Conservation (phyloP, 129 eudicot species). For the Oenanthe sinensis region DNA sequence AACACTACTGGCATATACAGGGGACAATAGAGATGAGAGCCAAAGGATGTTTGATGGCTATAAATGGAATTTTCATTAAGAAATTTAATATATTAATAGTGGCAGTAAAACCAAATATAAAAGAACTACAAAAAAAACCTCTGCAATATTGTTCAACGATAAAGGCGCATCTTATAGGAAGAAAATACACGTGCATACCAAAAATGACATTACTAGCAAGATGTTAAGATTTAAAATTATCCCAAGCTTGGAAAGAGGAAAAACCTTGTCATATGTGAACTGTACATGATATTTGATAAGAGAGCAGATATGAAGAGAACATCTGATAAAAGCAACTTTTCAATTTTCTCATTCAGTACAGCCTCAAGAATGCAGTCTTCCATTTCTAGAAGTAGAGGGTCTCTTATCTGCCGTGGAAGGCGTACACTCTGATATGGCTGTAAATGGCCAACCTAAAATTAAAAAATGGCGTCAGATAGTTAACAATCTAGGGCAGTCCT, state of each 20-base stretch:
- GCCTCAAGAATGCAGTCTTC: slow-evolving; percentile 61
- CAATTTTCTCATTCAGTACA: slow-evolving; percentile 37
- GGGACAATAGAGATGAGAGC: neutral
- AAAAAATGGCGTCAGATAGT: slow-evolving; percentile 5
- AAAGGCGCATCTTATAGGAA: neutral
- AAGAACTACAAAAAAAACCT: neutral
- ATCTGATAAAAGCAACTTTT: slow-evolving; percentile 52
- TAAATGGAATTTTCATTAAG: neutral
- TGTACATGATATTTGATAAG: slow-evolving; percentile 57
- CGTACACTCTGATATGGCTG: slow-evolving; percentile 40
- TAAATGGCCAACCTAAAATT: slow-evolving; percentile 32
- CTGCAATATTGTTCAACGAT: neutral
- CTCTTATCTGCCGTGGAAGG: slow-evolving; percentile 67
- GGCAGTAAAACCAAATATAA: neutral
- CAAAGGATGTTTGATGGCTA: neutral
- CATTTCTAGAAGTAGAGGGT: slow-evolving; percentile 58
- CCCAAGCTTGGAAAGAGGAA: slow-evolving; percentile 11
- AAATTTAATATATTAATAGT: neutral
- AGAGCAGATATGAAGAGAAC: slow-evolving; percentile 55
- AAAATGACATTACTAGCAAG: neutral
- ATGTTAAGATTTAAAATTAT: neutral
- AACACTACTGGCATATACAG: neutral
- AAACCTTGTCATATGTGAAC: slow-evolving; percentile 61
- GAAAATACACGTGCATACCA: neutral
- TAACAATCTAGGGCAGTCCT: slow-evolving; percentile 9